Evolutionary conservation across 108 stramenopile genomes (phyloP), one percentile per base, ranked within the genome.

Genomic region (Discostella pseudostelligera): DNA sequence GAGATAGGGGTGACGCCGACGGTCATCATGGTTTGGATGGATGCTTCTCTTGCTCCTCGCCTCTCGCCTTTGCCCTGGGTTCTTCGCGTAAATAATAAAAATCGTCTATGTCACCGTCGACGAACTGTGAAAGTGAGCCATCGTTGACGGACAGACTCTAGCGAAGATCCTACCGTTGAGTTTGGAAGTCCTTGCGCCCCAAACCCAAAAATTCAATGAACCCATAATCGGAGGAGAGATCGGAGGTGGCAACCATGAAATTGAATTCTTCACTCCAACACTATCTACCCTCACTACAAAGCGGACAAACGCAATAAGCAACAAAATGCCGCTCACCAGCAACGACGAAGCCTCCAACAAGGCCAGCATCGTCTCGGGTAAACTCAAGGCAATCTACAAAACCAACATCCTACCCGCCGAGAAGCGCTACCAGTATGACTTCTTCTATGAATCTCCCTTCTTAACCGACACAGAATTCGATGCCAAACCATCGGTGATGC

Each of bases 401-500:
- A 84, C 86, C 49, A 48, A 55, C n/a, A 84, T 93, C 54, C 72
- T 84, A 37, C 88, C 92, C n/a, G 82, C 86, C 32, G 92, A 93
- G 58, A 89, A 93, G 59, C 69, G 80, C 54, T 89, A 86, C 66
- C 84, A 70, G 8, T 93, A 93, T 53, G 85, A 87, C 59, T 93
- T 77, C 75, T 93, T 93, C 59, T 93, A 81, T 63, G 88, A 91
- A 65, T 83, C 81, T 74, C 92, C 92, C 7, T 78, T 84, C 17
- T 44, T 93, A 51, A 81, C 87, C 16, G 92, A 93, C 77, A 66
- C 81, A 4, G 92, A 93, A 77, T 93, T 93, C 74, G 90, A 92
- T 82, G 84, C 96, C 84, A 99, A 99, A 64, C 98, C 98, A 2
- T 91, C 93, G 69, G 97, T 99, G 12, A 77, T 99, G 58, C 77